Evolutionary conservation across 371 early-diverging fungal species (phyloP).

Genomic region (Mucor racemosus): DNA sequence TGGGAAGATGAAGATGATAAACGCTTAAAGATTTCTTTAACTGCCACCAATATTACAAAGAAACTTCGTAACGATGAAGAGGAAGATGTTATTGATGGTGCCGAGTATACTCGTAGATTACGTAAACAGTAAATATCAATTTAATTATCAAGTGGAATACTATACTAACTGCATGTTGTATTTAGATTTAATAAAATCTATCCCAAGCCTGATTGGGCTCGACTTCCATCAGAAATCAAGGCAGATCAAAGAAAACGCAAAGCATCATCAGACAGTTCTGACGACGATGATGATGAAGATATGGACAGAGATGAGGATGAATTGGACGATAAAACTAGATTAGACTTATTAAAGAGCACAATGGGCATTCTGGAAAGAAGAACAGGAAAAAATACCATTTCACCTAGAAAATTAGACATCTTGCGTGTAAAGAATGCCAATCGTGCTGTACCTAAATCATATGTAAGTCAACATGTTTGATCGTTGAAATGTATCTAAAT

Average conservation of each 20-base stretch:
- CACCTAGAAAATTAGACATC: slow-evolving; percentile 65
- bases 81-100: slow-evolving; percentile 75
- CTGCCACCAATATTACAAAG: slow-evolving; percentile 63
- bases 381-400: slow-evolving; percentile 34
- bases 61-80: slow-evolving; percentile 78
- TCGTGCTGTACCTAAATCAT: slow-evolving; percentile 31
- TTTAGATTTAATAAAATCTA: slow-evolving; percentile 77
- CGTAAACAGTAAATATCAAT: slow-evolving; percentile 70
- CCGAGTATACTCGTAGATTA: slow-evolving; percentile 83
- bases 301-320: slow-evolving; percentile 35
- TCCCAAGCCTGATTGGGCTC: slow-evolving; percentile 91
- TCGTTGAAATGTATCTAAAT: no score
- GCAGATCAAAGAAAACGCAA: slow-evolving; percentile 36
- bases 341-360: slow-evolving; percentile 56
- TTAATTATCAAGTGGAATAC: no score
- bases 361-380: slow-evolving; percentile 58
- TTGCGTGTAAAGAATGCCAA: slow-evolving; percentile 80
- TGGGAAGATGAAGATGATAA: slow-evolving; percentile 83
- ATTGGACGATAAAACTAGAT: slow-evolving; percentile 47
- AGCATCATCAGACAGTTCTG: slow-evolving; percentile 37
- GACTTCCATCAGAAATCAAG: slow-evolving; percentile 48
- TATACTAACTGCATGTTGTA: no score
- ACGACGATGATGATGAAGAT: slow-evolving; percentile 53
- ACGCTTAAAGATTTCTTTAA: slow-evolving; percentile 69
- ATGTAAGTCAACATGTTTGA: slow-evolving; percentile 29